A percentile compares a stretch with the other conserved stretches of the same genome.
These are phyloP conservation scores for Kwoniella dejecticola DNA, from an alignment of 768 basidiomycete species.

Conservation along the genomic window DNA sequence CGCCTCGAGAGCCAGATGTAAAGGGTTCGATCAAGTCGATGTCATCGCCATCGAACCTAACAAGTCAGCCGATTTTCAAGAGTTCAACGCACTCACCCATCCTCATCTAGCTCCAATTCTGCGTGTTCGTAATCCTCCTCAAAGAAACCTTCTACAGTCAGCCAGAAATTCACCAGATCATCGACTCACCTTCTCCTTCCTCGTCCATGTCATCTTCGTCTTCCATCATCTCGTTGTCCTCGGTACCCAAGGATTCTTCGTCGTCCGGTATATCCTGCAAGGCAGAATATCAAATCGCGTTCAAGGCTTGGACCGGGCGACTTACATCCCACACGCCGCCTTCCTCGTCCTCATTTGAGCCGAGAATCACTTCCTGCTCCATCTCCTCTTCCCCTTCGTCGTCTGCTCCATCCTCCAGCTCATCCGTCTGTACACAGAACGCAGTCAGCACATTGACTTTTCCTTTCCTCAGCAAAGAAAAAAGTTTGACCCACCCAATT, in stretches of 20 bases:
- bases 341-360: conserved; percentile 23
- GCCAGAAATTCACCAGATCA: background rate
- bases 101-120: conserved; percentile 49
- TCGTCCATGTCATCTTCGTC: conserved; percentile 21
- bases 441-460: too few species aligned
- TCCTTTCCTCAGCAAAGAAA: background rate
- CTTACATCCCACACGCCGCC: conserved; percentile 10
- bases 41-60: conserved; percentile 36
- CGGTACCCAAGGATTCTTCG: conserved; percentile 18
- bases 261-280: conserved; percentile 17
- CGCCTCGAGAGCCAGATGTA: background rate
- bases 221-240: conserved; percentile 36
- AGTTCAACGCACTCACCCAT: conserved; percentile 53
- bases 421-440: conserved; percentile 13
- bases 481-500: conserved; percentile 39
- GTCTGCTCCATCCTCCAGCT: conserved; percentile 22
- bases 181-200: conserved; percentile 12
- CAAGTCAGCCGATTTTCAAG: conserved; percentile 55
- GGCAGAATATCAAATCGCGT: background rate
- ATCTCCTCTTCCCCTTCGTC: conserved; percentile 33
- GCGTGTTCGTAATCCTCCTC: conserved; percentile 50
- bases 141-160: conserved; percentile 18
- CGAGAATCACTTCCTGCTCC: conserved; percentile 20
- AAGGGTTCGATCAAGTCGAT: conserved; percentile 30
- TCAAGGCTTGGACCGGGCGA: background rate